Evolutionary conservation across 1,284 basidiomycete genomes (phyloP).

Genomic region (Phellopilus nigrolimitatus): DNA sequence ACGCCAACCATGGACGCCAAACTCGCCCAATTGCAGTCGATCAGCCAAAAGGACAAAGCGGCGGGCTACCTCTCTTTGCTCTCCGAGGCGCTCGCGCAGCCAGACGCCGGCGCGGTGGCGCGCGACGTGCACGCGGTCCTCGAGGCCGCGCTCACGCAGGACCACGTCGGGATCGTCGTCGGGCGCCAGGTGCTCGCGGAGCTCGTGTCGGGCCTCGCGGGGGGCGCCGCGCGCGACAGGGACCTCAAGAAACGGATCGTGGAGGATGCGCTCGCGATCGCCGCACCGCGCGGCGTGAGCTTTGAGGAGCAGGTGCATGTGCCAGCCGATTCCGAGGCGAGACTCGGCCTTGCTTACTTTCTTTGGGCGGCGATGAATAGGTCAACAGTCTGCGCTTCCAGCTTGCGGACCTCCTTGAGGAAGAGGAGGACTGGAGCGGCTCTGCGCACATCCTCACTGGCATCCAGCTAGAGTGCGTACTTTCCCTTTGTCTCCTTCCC

Average conservation of each 20-base stretch:
- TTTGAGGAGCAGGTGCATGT: conserved; percentile 91
- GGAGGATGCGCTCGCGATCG: conserved; percentile 62
- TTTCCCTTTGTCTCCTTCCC: not conserved
- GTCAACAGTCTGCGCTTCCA: conserved; percentile 81
- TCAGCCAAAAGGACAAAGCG: conserved; percentile 79
- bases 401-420: conserved; percentile 81
- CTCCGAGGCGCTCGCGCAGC: conserved; percentile 48
- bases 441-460: conserved; percentile 89
- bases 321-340: not conserved
- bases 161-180: conserved; percentile 76
- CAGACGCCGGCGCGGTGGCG: conserved; percentile 41
- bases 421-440: conserved; percentile 88
- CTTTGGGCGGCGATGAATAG: too few relatives aligned
- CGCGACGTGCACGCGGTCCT: conserved; percentile 63
- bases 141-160: conserved; percentile 73
- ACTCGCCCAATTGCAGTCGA: conserved; percentile 55
- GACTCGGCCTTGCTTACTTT: too few relatives aligned
- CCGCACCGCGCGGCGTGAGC: conserved; percentile 75
- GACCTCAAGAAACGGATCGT: conserved; percentile 65
- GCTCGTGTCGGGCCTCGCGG: conserved; percentile 63
- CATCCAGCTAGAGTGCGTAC: conserved; percentile 37
- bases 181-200: conserved; percentile 81
- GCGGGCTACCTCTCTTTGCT: conserved; percentile 67
- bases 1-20: conserved; percentile 51
- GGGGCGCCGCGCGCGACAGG: conserved; percentile 48